Evolutionary conservation across 1,284 basidiomycete genomes (phyloP), one percentile per base, ranked within the genome.

Genomic region (Rhodotorula sp.): DNA sequence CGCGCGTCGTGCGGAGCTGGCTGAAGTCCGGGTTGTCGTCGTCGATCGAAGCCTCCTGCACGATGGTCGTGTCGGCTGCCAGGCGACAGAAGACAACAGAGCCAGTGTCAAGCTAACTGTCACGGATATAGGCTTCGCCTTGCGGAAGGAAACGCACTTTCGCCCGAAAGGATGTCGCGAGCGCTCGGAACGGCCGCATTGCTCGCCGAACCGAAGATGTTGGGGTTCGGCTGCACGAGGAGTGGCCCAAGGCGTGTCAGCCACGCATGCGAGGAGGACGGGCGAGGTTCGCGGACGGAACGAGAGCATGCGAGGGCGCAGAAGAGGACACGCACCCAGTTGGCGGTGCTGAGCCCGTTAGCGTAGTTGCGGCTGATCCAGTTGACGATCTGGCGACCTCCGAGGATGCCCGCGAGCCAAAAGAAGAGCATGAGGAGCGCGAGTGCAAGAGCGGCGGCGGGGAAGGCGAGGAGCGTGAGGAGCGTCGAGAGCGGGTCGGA

Each of bases 11-110:
- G 66, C 5, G 25, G 48, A 64, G 44, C 7, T 50, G 21, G 16
- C 63, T 64, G 23, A 71, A 69, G 66, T 71, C 61, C 13, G 68
- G 65, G 44, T 65, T 68, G 8, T 65, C 65, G 12, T 70, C 67
- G 7, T 55, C 50, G 25, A 55, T 16, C 48, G 50, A 14, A 25
- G 60, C 61, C 23, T 64, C 41, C 57, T 62, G 62, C 19, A 44
- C 42, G 44, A 54, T n/a, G 19, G 66, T 67, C 42, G 72, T 74
- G 17, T 44, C 17, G 9, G 58, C 67, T 67, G 54, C 27, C 34
- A 34, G 34, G 34, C 34, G 34, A 34, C 34, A 2, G n/a, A n/a
- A n/a, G n/a, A 34, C 3, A 34, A 34, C 34, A 34, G 34, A 5
- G 34, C 5, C 34, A 34, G 34, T 8, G 14, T 34, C 19, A 27